Evolutionary conservation across 1,284 basidiomycete species (phyloP).

Genomic region (Kwoniella shivajii): DNA sequence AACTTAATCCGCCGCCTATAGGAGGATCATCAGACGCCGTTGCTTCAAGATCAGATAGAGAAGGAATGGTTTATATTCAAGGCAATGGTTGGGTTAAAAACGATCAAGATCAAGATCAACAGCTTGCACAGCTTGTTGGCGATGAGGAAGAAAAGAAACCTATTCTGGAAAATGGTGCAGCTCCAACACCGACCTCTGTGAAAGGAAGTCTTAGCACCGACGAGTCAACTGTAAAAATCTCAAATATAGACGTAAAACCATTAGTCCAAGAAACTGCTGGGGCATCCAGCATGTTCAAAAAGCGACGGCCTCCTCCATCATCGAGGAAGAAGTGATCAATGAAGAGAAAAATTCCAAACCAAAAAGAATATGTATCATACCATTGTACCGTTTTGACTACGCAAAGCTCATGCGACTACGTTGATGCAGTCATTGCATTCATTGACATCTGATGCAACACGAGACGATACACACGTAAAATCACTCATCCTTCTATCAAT

Average conservation of each 20-base stretch:
- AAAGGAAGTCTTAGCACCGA: too few species aligned
- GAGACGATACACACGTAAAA: too few species aligned
- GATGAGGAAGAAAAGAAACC: constrained; percentile 14
- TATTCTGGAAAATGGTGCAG: constrained; percentile 7
- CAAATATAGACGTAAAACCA: too few species aligned
- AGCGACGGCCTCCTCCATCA: constrained; percentile 49
- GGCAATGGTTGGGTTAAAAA: constrained; percentile 30
- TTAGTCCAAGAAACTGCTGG: constrained; percentile 17
- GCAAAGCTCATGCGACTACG: neutral
- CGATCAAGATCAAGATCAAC: constrained; percentile 14
- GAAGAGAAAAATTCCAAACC: too few species aligned
- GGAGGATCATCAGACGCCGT: neutral
- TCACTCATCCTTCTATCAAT: too few species aligned
- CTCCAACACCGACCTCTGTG: neutral
- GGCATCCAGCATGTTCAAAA: constrained; percentile 50
- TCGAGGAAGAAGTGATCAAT: constrained; percentile 42
- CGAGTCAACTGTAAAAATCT: too few species aligned
- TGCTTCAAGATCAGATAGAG: constrained; percentile 3
- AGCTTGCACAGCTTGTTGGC: constrained; percentile 6
- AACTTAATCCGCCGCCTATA: constrained; percentile 17
- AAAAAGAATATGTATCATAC: neutral
- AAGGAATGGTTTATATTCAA: constrained; percentile 20
- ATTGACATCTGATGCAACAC: too few species aligned
- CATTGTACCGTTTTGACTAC: neutral
- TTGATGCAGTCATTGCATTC: too few species aligned